A percentile compares a stretch with the other conserved stretches of the same genome.
These are phyloP conservation scores for Kodamaea plutei DNA, from an alignment of 1,139 yeast species.

Conservation along the genomic window DNA sequence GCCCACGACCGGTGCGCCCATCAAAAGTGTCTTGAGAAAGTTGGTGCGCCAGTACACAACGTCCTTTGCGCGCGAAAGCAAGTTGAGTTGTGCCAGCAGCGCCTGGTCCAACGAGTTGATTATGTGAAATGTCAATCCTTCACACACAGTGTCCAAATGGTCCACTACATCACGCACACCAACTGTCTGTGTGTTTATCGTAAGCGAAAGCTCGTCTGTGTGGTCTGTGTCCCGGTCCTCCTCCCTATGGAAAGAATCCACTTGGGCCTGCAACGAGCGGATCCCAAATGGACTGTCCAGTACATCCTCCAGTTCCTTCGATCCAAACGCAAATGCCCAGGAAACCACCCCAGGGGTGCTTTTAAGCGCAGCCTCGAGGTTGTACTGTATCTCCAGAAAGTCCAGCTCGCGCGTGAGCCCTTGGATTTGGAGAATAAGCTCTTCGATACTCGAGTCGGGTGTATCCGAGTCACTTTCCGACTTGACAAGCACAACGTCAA, in stretches of 20 bases:
- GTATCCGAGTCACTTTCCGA: slow-evolving; percentile 2
- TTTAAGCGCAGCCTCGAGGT: slow-evolving; percentile 36
- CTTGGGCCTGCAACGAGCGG: not conserved
- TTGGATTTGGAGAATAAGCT: slow-evolving; percentile 28
- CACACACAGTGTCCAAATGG: slow-evolving; percentile 26
- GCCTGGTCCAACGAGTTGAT: slow-evolving; percentile 42
- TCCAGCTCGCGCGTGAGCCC: slow-evolving; percentile 31
- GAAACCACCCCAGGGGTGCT: slow-evolving; percentile 28
- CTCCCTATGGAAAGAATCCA: slow-evolving; percentile 5
- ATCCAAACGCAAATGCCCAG: slow-evolving; percentile 9
- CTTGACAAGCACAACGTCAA: slow-evolving; percentile 24
- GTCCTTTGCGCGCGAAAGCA: slow-evolving; percentile 68
- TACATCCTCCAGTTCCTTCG: not conserved
- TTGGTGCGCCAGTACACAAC: slow-evolving; percentile 63
- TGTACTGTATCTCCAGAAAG: slow-evolving; percentile 29
- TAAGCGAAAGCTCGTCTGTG: slow-evolving; percentile 37
- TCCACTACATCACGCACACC: slow-evolving; percentile 60
- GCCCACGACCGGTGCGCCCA: slow-evolving; percentile 64
- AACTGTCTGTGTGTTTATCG: slow-evolving; percentile 37
- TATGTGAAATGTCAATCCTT: slow-evolving; percentile 34
- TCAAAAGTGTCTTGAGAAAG: slow-evolving; percentile 45
- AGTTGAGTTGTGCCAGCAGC: slow-evolving; percentile 59
- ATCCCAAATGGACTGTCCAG: too few species aligned
- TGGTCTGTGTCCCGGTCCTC: too few species aligned
- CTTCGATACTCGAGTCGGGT: slow-evolving; percentile 27